These are phyloP conservation scores for Paramyrothecium roridum DNA, from an alignment of 2,329 filamentous ascomycete species.

Conservation along the genomic window DNA sequence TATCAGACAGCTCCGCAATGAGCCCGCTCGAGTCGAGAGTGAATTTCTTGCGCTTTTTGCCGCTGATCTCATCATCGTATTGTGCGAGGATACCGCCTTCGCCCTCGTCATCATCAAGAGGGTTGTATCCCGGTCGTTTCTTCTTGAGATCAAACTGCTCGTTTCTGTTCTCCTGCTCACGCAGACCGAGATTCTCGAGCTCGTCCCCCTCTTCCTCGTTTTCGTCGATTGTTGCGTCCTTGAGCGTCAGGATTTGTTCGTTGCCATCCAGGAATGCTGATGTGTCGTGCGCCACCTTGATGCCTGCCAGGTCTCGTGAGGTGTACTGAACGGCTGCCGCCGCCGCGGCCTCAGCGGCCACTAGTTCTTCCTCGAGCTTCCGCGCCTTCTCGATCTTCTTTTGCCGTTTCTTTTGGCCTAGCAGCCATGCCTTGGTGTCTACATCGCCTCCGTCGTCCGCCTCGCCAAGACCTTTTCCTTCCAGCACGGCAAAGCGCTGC, in stretches of 20 bases:
- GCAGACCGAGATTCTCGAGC: constrained; percentile 72
- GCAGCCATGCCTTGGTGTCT: constrained; percentile 84
- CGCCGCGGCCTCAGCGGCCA: constrained; percentile 66
- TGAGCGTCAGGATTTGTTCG: constrained; percentile 91
- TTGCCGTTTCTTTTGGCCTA: constrained; percentile 87
- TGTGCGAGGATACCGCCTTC: constrained; percentile 73
- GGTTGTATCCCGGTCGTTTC: constrained; percentile 85
- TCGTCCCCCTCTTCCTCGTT: constrained; percentile 88
- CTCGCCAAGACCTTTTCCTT: constrained; percentile 84
- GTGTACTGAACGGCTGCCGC: constrained; percentile 70
- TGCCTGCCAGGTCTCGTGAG: constrained; percentile 79
- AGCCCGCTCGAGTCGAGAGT: constrained; percentile 78
- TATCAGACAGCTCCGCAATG: constrained; percentile 60
- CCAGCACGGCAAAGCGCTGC: constrained; percentile 69
- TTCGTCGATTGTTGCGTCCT: constrained; percentile 82
- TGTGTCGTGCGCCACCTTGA: constrained; percentile 88
- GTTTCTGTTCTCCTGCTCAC: constrained; percentile 67
- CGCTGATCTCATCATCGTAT: constrained; percentile 92
- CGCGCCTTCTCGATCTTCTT: constrained; percentile 82
- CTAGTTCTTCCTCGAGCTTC: constrained; percentile 71
- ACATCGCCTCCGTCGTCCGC: constrained; percentile 58
- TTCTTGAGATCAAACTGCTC: constrained; percentile 86
- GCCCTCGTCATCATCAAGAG: constrained; percentile 65
- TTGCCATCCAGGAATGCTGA: constrained; percentile 76
- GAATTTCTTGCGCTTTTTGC: constrained; percentile 85